Conservation (phyloP, 2,329 filamentous ascomycete genomes). For the Trichoderma afroharzianum region DNA sequence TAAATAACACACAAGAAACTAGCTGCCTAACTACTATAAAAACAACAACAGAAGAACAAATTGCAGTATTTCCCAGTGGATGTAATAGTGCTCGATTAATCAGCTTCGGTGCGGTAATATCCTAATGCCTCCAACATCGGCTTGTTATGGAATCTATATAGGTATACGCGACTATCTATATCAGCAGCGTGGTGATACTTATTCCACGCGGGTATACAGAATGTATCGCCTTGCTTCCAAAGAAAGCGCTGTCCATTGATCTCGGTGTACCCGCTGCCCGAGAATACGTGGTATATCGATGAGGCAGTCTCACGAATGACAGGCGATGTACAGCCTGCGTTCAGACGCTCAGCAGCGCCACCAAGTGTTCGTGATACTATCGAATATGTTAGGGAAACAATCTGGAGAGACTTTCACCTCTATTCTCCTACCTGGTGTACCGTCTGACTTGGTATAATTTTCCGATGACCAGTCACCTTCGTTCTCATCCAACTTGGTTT, state of each 20-base stretch:
- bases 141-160: neutral
- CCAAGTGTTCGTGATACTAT: neutral
- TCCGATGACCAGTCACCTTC: neutral
- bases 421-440: neutral
- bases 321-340: neutral
- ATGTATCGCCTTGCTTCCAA: neutral
- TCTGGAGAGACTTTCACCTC: neutral
- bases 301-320: neutral
- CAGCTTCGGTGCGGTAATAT: neutral
- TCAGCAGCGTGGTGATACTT: neutral
- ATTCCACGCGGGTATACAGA: neutral
- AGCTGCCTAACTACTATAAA: neutral
- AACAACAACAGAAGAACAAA: neutral
- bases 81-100: neutral
- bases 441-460: neutral
- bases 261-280: neutral
- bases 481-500: neutral
- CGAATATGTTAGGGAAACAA: neutral
- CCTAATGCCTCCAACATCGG: neutral
- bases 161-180: neutral
- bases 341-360: neutral
- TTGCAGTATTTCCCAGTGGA: neutral
- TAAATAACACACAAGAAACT: too few relatives aligned
- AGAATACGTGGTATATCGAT: neutral
- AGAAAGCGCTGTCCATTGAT: neutral